phyloP scores from a whole-genome alignment of 257 asterid species.

The Anisodus acutangulus region DNA sequence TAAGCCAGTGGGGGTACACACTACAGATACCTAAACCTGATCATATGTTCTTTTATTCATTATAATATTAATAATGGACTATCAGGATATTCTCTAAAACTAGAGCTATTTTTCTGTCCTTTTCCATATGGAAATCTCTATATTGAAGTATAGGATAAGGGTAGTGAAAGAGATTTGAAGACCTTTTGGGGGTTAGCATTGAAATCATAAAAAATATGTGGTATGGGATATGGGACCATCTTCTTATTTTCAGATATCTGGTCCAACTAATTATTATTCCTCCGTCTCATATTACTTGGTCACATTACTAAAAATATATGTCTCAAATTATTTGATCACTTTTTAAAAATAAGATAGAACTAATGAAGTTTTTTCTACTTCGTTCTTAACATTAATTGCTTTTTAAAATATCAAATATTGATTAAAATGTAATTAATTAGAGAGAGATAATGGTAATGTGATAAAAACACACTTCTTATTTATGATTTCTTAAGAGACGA shows the following conservation, averaged over 20 bases:
- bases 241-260: background rate
- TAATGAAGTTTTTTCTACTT: too few relatives aligned
- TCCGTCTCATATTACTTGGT: background rate
- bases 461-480: too few relatives aligned
- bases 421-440: too few relatives aligned
- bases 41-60: slow-evolving; percentile 13
- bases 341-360: too few relatives aligned
- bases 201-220: background rate
- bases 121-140: background rate
- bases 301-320: too few relatives aligned
- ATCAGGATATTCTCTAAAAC: background rate
- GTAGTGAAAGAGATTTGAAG: background rate
- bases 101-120: background rate
- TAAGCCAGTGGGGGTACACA: slow-evolving; percentile 27
- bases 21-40: slow-evolving; percentile 4
- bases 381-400: too few relatives aligned
- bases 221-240: background rate
- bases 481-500: too few relatives aligned
- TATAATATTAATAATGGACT: background rate
- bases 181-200: slow-evolving; percentile 1
- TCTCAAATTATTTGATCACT: too few relatives aligned
- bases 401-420: too few relatives aligned
- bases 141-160: background rate
- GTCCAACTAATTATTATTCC: background rate
- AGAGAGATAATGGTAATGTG: too few relatives aligned